A percentile compares a stretch with the other conserved stretches of the same genome.
Conservation (phyloP, 1,284 basidiomycete genomes). For the Apiotrichum akiyoshidainum region DNA sequence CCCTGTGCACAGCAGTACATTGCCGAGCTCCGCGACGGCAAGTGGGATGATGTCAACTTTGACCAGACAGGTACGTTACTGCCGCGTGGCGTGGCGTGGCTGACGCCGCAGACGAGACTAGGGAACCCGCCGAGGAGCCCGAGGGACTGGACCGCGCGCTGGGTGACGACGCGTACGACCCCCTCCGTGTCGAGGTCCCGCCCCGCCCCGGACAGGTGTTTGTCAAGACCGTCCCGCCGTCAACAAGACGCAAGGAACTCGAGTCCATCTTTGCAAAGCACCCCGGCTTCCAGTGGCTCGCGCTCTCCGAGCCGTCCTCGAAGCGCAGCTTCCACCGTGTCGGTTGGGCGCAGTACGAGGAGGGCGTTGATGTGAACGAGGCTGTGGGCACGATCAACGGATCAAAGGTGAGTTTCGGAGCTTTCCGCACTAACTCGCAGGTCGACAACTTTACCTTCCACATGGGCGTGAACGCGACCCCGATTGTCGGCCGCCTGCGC, state of each 20-base stretch:
- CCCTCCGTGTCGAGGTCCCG: constrained; percentile 59
- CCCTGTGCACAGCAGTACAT: constrained; percentile 69
- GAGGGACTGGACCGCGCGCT: constrained; percentile 37
- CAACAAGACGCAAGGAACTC: constrained; percentile 77
- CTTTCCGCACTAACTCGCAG: constrained; percentile 52
- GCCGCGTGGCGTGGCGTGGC: too few relatives aligned
- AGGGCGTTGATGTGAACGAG: constrained; percentile 72
- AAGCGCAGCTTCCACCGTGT: constrained; percentile 87
- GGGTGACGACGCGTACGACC: constrained; percentile 59
- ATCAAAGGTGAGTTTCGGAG: constrained; percentile 63
- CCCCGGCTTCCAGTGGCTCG: constrained; percentile 63
- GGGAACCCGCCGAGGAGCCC: constrained; percentile 26
- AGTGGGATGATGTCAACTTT: constrained; percentile 64
- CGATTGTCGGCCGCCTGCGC: constrained; percentile 72
- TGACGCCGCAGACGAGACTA: constrained; percentile 6
- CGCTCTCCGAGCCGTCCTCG: constrained; percentile 81
- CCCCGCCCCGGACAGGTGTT: constrained; percentile 84
- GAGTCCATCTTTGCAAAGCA: constrained; percentile 65
- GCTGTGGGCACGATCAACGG: constrained; percentile 71
- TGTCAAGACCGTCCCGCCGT: constrained; percentile 88
- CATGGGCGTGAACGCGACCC: constrained; percentile 73
- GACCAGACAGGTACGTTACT: constrained; percentile 36
- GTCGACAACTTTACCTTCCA: constrained; percentile 90
- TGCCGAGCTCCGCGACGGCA: constrained; percentile 72
- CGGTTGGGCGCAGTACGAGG: constrained; percentile 81